A percentile compares a stretch with the other conserved stretches of the same genome.
Conservation (phyloP, 2,329 filamentous ascomycete genomes). For the Botrytis squamosa region DNA sequence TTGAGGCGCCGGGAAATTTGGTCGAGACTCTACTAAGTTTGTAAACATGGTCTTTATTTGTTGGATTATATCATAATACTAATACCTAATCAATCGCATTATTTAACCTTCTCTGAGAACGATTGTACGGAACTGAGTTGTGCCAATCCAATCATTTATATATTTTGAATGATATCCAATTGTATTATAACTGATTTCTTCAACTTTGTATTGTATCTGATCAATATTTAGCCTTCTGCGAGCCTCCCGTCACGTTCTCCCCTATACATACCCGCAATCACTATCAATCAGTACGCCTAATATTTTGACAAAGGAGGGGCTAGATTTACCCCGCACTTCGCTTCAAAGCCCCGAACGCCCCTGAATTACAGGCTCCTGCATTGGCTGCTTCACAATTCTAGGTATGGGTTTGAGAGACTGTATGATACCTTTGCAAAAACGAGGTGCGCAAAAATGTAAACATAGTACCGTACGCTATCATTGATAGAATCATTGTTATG, state of each 20-base stretch:
- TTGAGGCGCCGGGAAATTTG: slow-evolving; percentile 45
- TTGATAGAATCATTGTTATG: not conserved
- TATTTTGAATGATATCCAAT: not conserved
- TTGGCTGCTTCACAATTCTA: not conserved
- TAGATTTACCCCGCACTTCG: not conserved
- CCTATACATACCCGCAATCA: not conserved
- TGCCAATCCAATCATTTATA: not conserved
- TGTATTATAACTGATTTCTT: not conserved
- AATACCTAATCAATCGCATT: not conserved
- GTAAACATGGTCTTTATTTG: not conserved
- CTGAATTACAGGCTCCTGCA: not conserved
- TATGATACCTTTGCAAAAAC: too few relatives aligned
- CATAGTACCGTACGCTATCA: not conserved
- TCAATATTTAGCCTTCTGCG: fast-evolving
- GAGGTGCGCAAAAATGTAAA: not conserved
- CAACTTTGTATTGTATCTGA: not conserved
- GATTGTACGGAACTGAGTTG: not conserved
- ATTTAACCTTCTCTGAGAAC: too few relatives aligned
- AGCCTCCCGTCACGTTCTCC: not conserved
- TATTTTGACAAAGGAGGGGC: not conserved
- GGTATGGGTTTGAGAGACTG: not conserved
- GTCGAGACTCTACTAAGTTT: slow-evolving; percentile 42
- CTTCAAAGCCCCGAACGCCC: not conserved
- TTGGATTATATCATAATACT: not conserved
- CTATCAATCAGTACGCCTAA: not conserved